Evolutionary conservation across 2,329 filamentous ascomycete genomes (phyloP).

Genomic region (Torrubiellomyces zombiae): DNA sequence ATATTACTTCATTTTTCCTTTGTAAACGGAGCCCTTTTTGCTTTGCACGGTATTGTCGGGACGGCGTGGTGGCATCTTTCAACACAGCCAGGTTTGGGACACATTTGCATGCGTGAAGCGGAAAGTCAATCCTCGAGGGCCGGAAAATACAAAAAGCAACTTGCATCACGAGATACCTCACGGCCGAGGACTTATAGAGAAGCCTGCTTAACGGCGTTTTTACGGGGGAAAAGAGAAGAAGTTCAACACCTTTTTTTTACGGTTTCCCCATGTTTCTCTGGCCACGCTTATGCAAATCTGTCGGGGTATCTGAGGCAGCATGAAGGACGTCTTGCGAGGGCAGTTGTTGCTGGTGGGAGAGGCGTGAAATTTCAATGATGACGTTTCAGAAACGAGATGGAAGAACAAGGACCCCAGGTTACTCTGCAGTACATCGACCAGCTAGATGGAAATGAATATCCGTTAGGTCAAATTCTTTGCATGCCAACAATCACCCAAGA

Average conservation of each 20-base stretch:
- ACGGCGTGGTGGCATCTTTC: constrained; percentile 26
- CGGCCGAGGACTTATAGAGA: constrained; percentile 15
- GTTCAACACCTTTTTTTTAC: constrained; percentile 32
- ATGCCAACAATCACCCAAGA: background rate
- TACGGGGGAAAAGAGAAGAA: constrained; percentile 26
- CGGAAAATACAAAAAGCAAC: constrained; percentile 16
- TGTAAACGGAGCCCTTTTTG: constrained; percentile 7
- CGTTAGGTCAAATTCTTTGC: constrained; percentile 1
- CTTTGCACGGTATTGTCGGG: constrained; percentile 19
- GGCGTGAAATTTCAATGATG: too few relatives aligned
- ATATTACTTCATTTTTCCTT: constrained; percentile 7
- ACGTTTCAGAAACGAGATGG: too few relatives aligned
- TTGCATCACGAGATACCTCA: constrained; percentile 25
- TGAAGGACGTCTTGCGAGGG: background rate
- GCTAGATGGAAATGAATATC: constrained; percentile 5
- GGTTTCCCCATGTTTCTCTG: constrained; percentile 21
- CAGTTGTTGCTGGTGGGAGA: constrained; percentile 1
- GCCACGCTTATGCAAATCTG: constrained; percentile 21
- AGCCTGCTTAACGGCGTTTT: constrained; percentile 21
- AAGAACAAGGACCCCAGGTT: background rate
- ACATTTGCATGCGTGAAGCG: constrained; percentile 22
- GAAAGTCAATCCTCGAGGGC: constrained; percentile 11
- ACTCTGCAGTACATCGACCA: constrained; percentile 3
- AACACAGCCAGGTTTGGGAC: constrained; percentile 24
- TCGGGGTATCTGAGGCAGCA: constrained; percentile 5